Evolutionary conservation across 192 early-diverging fungal genomes (phyloP), one percentile per base, ranked within the genome.

Genomic region (Glomus cerebriforme): DNA sequence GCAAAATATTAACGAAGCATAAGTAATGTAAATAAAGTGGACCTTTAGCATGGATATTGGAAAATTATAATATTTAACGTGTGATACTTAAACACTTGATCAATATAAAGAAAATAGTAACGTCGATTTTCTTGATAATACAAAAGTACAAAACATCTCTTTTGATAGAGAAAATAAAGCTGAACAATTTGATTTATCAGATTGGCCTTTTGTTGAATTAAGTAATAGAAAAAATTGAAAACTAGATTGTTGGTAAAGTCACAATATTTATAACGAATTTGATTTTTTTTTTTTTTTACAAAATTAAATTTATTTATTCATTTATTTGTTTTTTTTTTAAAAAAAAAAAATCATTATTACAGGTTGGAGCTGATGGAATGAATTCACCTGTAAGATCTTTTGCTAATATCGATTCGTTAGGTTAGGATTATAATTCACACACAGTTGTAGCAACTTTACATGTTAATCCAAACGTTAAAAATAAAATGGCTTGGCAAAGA

Each of bases 381-480:
- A 94, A 92, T 83, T 97, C 95, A 19, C 85, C 88, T 37, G 97
- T 98, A 43, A 92, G 97, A 72, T 88, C 86, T 31, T 93, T 90
- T 89, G 93, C 96, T 6, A 83, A 84, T 5, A 98, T 97, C 31
- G 91, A 93, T 24, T 91, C 92, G 0, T 82, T 93, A 39, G 96
- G 96, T 58, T 96, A 91, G 90, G 92, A 96, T 79, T 99, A 99
- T 79, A 82, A 85, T 43, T 91, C 95, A 49, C 90, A 92, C 62
- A 96, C 95, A 34, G 81, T 99, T 24, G 97, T 98, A 0, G 96
- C 94, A 9, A 97, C 95, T 15, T 78, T 99, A 31, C 81, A 92
- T 60, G 54, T 96, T 19, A 87, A 92, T 69, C 75, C 64, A 1
- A 8, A 15, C 22, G 59, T 69, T 34, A 75, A 80, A 45, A 90